A percentile compares a stretch with the other conserved stretches of the same genome.
phyloP scores from a whole-genome alignment of 2,329 filamentous ascomycete species.

The Tolypocladium sp. region DNA sequence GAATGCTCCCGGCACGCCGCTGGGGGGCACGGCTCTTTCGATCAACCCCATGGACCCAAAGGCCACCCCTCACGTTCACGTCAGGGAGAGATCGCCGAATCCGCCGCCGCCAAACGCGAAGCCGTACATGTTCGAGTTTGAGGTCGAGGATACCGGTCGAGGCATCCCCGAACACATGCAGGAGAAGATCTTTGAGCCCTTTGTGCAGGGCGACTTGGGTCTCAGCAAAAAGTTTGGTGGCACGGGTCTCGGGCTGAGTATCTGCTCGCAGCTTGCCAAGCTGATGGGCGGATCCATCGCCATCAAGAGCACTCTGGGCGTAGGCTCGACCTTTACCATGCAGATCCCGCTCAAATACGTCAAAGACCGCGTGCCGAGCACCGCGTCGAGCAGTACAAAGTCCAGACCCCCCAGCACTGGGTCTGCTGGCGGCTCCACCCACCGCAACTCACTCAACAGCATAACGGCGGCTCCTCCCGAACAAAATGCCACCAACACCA shows the following conservation, averaged over 20 bases:
- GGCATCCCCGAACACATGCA: constrained; percentile 74
- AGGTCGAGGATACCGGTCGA: constrained; percentile 80
- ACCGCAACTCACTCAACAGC: constrained; percentile 15
- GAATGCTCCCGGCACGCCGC: constrained; percentile 14
- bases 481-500: constrained; percentile 7
- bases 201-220: constrained; percentile 85
- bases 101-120: constrained; percentile 53
- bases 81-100: constrained; percentile 48
- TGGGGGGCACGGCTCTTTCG: constrained; percentile 42
- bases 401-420: constrained; percentile 39
- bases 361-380: constrained; percentile 47
- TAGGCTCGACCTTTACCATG: constrained; percentile 76
- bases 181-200: constrained; percentile 82
- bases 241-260: constrained; percentile 79
- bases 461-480: background rate
- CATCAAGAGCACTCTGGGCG: constrained; percentile 60
- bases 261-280: constrained; percentile 76
- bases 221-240: constrained; percentile 86
- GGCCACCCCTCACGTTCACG: constrained; percentile 33
- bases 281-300: constrained; percentile 74
- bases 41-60: constrained; percentile 57
- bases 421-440: constrained; percentile 28
- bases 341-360: constrained; percentile 72
- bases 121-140: constrained; percentile 73
- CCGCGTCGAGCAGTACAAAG: constrained; percentile 42